Conservation (phyloP, 2,329 filamentous ascomycete genomes). For the Paecilomyces niveus region DNA sequence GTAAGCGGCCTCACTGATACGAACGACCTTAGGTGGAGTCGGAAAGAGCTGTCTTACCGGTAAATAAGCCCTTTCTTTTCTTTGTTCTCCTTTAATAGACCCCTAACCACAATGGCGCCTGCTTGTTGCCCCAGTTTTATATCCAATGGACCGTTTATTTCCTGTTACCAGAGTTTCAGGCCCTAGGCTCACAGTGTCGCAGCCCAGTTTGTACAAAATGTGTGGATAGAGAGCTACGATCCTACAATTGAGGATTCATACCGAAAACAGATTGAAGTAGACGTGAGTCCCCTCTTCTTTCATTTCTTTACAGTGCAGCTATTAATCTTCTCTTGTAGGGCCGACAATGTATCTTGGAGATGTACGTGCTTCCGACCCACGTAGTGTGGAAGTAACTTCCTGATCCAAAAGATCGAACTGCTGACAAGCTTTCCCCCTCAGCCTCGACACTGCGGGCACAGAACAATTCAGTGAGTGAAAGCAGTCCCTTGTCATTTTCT, state of each 20-base stretch:
- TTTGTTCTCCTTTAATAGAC: not conserved
- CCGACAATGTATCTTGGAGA: slow-evolving; percentile 82
- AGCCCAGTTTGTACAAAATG: slow-evolving; percentile 91
- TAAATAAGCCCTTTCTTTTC: slow-evolving; percentile 36
- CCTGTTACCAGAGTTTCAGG: not conserved
- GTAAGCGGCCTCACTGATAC: slow-evolving; percentile 13
- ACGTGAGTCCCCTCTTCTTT: slow-evolving; percentile 54
- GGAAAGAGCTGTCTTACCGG: slow-evolving; percentile 89
- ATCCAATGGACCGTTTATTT: slow-evolving; percentile 11
- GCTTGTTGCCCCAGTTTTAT: slow-evolving; percentile 3
- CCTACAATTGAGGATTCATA: slow-evolving; percentile 86
- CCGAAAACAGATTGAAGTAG: slow-evolving; percentile 79
- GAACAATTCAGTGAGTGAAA: slow-evolving; percentile 78
- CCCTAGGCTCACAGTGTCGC: slow-evolving; percentile 14
- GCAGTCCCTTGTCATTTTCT: not conserved
- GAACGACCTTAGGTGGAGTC: slow-evolving; percentile 60
- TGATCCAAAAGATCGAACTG: not conserved
- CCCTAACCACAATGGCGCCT: slow-evolving; percentile 8
- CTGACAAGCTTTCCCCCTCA: slow-evolving; percentile 25
- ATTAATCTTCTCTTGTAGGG: slow-evolving; percentile 48
- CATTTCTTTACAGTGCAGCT: slow-evolving; percentile 15
- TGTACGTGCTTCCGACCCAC: slow-evolving; percentile 49
- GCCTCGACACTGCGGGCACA: slow-evolving; percentile 82
- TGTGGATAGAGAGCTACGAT: slow-evolving; percentile 89
- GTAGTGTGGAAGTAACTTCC: slow-evolving; percentile 4